Percentiles rank a stretch among this genome's conserved stretches.
Conservation (phyloP, 305 asterid genomes). For the Fraxinus greggii region DNA sequence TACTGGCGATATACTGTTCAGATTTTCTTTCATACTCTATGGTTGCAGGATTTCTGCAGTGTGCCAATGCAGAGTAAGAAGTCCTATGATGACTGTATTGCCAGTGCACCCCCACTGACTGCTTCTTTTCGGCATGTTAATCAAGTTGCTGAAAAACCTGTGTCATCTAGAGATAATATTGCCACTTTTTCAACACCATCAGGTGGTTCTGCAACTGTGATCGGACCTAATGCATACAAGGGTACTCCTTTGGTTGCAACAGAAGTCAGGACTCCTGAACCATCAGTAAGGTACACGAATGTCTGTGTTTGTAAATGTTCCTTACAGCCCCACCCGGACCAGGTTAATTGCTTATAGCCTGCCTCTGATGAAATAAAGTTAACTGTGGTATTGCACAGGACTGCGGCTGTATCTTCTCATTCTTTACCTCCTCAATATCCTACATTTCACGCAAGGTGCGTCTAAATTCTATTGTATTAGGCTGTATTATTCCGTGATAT, state of each 20-base stretch:
- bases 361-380: conserved; percentile 13
- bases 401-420: conserved; percentile 49
- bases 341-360: not conserved
- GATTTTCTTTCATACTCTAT: conserved; percentile 15
- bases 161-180: conserved; percentile 28
- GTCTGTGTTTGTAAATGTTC: conserved; percentile 14
- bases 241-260: conserved; percentile 26
- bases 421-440: conserved; percentile 45
- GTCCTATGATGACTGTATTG: conserved; percentile 37
- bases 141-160: conserved; percentile 39
- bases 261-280: conserved; percentile 37
- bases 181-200: conserved; percentile 29
- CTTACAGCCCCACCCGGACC: not conserved
- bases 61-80: conserved; percentile 28
- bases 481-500: not conserved
- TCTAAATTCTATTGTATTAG: not conserved
- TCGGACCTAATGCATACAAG: conserved; percentile 29
- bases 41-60: conserved; percentile 35
- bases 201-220: conserved; percentile 38
- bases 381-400: conserved; percentile 43
- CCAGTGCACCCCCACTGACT: conserved; percentile 82
- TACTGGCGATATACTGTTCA: not conserved
- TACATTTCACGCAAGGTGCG: not conserved
- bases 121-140: conserved; percentile 31
- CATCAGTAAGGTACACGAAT: conserved; percentile 46